Base-by-base conservation (phyloP, 1,139 yeast species). In the Kodamaea fungicola region DNA sequence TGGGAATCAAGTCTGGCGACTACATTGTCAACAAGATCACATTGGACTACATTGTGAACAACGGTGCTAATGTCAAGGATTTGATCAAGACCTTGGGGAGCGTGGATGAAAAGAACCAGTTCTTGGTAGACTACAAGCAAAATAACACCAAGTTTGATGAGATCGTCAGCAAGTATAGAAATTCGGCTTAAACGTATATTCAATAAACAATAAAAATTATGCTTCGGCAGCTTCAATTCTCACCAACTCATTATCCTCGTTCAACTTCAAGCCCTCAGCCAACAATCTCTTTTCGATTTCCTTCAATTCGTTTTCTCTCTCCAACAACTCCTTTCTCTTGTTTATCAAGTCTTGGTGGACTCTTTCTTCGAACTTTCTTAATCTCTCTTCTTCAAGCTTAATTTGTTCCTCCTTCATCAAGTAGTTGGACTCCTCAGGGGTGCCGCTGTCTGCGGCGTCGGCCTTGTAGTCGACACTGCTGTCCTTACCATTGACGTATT, bases 341-440 rank as follows among this genome's bases (percentile, higher is more conserved):
- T 79, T 78, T 52, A 85, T 72, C 61, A 92, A 74, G 59, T 90
- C 97, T 54, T 84, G 85, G 60, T 88, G 96, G 19, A 92, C 96
- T 49, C 96, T 74, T 57, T 83, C 87, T 61, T 84, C 94, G 54
- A 83, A 84, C 38, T 85, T 86, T 55, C 71, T 78, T 52, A 84
- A 69, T 58, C 92, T 75, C 59, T 83, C 92, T 61, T 84, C 92
- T 58, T 84, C 94, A 41, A 83, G 66, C 57, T 81, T 78, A 51
- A 84, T 84, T 58, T 83, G 92, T 56, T 83, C 92, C 59, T 84
- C 94, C 62, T 85, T 83, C 35, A 80, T 77, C 50, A 77, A 52
- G 52, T 80, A 81, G 43, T 60, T 64, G 7, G 67, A 57, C 24
- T 75, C 75, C 37, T 68, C 74, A 35, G 67, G 72, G 31, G 62